Base-by-base conservation (phyloP, 495 filamentous ascomycete genomes). In the Lasiosphaeriaceae sp. region DNA sequence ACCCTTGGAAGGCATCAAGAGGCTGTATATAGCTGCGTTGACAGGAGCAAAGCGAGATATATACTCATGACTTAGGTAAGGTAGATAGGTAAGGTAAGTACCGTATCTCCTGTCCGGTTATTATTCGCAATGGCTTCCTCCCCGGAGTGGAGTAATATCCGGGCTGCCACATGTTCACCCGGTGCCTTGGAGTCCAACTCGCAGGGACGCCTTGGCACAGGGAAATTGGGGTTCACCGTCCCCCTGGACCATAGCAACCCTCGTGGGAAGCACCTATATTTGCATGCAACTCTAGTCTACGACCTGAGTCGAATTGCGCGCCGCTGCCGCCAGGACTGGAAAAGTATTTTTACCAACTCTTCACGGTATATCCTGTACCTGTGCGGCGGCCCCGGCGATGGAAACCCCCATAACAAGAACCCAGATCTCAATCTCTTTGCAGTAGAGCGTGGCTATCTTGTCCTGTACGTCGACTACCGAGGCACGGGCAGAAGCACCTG, bases 401-500 rank as follows among this genome's bases (percentile, higher is more conserved):
- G 76, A 59, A 92, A 89, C 63, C 67, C 71, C n/a, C 66, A 81
- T 45, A 85, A 84, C 19, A 83, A 87, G 61, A 74, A 79, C 41
- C 78, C 79, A 55, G 71, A 75, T 11, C 83, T 85, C 62, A 82
- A 85, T 47, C 71, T 80, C 12, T 69, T 73, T 17, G 71, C 88
- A 14, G 80, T 96, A 2, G 84, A 86, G 34, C 85, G 86, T 57
- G 90, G 91, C 14, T 94, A 92, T 63, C 75, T 91, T 73, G 71
- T 96, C 22, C 78, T 97, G 6, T 88, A 86, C 57, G 74, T 96
- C 4, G 90, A 96, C 66, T 90, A 94, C 62, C 81, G 92, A 2
- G 92, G 92, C 2, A 95, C 90, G 4, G 93, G 91, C 6, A 67
- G 90, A n/a, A 92, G 88, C 65, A 83, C 76, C 6, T 82, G 89